Evolutionary conservation across 805 yeast genomes (phyloP).

Genomic region (Suhomyces tanzawaensis): DNA sequence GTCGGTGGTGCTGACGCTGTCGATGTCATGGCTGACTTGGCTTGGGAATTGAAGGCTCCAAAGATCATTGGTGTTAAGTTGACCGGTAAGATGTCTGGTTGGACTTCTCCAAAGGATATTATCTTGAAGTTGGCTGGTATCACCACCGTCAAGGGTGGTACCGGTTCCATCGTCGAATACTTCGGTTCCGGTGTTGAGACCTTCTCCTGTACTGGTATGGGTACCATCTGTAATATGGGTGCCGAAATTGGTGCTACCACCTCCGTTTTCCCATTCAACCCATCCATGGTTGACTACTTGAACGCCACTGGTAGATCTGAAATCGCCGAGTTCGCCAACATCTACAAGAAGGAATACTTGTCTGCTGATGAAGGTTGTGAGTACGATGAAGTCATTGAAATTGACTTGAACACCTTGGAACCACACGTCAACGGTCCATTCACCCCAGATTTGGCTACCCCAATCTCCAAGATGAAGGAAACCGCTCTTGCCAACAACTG

Average conservation of each 20-base stretch:
- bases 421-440: conserved; percentile 98
- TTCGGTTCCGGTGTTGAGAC: conserved; percentile 91
- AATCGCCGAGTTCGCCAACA: conserved; percentile 76
- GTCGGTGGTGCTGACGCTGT: conserved; percentile 99
- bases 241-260: conserved; percentile 99
- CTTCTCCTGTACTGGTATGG: conserved; percentile 98
- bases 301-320: conserved; percentile 80
- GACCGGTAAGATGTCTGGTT: conserved; percentile 84
- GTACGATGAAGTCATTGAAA: conserved; percentile 90
- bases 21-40: conserved; percentile 93
- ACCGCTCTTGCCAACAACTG: conserved; percentile 72
- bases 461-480: conserved; percentile 75
- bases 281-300: conserved; percentile 75
- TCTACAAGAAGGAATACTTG: conserved; percentile 59
- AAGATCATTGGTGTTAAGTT: conserved; percentile 90
- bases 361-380: conserved; percentile 84
- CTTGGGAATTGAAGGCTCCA: conserved; percentile 99
- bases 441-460: conserved; percentile 96
- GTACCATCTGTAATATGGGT: conserved; percentile 99
- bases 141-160: conserved; percentile 96
- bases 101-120: conserved; percentile 98
- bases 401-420: conserved; percentile 81
- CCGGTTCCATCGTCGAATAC: conserved; percentile 94
- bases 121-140: conserved; percentile 90
- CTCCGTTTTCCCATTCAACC: conserved; percentile 90